Percentiles rank a stretch among this genome's conserved stretches.
Evolutionary conservation across 2,329 filamentous ascomycete species (phyloP).

Genomic region (Aspergillus ochraceus): DNA sequence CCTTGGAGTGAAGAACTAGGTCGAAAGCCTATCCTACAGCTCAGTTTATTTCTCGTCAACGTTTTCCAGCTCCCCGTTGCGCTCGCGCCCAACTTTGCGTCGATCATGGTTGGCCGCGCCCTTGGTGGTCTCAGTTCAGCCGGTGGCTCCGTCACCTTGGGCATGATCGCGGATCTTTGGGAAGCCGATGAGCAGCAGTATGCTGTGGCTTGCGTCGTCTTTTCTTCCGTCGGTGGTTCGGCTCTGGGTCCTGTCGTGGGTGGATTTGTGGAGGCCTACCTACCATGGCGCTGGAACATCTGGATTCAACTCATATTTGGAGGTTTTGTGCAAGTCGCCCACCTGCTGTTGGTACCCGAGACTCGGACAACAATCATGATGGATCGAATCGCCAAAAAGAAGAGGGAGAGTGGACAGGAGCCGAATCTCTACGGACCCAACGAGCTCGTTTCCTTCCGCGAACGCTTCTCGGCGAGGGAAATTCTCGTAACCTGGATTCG

Average conservation of each 20-base stretch:
- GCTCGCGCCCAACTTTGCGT: conserved; percentile 70
- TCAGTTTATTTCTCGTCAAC: conserved; percentile 73
- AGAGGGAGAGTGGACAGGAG: conserved; percentile 59
- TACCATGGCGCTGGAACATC: conserved; percentile 74
- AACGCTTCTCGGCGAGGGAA: conserved; percentile 61
- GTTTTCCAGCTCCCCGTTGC: conserved; percentile 73
- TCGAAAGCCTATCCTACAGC: conserved; percentile 72
- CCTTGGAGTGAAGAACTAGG: conserved; percentile 85
- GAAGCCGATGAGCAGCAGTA: conserved; percentile 71
- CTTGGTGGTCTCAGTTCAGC: conserved; percentile 70
- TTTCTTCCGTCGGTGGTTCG: conserved; percentile 76
- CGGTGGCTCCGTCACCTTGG: conserved; percentile 70
- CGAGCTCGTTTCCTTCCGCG: conserved; percentile 62
- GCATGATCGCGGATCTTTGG: conserved; percentile 75
- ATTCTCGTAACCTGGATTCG: conserved; percentile 59
- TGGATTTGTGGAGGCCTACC: conserved; percentile 68
- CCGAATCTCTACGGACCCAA: conserved; percentile 70
- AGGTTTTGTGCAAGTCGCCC: conserved; percentile 64
- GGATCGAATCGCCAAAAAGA: conserved; percentile 74
- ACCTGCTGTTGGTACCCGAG: conserved; percentile 72
- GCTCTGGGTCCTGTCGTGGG: conserved; percentile 77
- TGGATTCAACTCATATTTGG: conserved; percentile 86
- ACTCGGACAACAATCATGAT: conserved; percentile 76
- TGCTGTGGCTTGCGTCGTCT: conserved; percentile 73
- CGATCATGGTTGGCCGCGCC: conserved; percentile 68